These are phyloP conservation scores for Cyclaneusma minus DNA, from an alignment of 2,329 filamentous ascomycete genomes.

Conservation along the genomic window DNA sequence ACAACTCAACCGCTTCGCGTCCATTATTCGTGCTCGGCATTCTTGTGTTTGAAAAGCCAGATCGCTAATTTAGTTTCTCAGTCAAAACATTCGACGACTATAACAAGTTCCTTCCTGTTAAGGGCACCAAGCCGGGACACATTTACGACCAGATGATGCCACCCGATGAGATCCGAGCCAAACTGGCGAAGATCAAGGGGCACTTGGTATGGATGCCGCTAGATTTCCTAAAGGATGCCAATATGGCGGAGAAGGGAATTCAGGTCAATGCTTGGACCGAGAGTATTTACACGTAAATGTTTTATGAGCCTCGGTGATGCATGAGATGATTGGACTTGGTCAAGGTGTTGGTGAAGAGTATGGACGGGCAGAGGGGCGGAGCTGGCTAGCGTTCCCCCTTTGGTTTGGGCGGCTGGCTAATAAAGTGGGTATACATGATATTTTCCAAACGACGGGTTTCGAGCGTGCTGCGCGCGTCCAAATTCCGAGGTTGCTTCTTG, in stretches of 20 bases:
- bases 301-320: too few relatives aligned
- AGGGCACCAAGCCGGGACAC: constrained; percentile 67
- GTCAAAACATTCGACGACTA: constrained; percentile 87
- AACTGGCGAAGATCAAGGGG: constrained; percentile 67
- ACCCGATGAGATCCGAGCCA: constrained; percentile 53
- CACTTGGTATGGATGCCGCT: constrained; percentile 95
- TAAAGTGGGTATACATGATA: too few relatives aligned
- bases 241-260: constrained; percentile 81
- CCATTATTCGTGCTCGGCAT: background rate
- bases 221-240: constrained; percentile 65
- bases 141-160: constrained; percentile 70
- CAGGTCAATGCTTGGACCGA: constrained; percentile 79
- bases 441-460: too few relatives aligned
- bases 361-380: too few relatives aligned
- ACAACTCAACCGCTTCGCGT: constrained; percentile 1
- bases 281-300: constrained; percentile 57
- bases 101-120: constrained; percentile 57
- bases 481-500: too few relatives aligned
- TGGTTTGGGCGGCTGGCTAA: too few relatives aligned
- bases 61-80: constrained; percentile 15
- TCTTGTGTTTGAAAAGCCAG: constrained; percentile 4
- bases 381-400: too few relatives aligned
- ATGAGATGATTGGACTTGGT: too few relatives aligned
- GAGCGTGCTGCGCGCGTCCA: too few relatives aligned
- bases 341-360: too few relatives aligned